A percentile compares a stretch with the other conserved stretches of the same genome.
Evolutionary conservation across 2,329 filamentous ascomycete species (phyloP).

Genomic region (Diaporthe sp.): DNA sequence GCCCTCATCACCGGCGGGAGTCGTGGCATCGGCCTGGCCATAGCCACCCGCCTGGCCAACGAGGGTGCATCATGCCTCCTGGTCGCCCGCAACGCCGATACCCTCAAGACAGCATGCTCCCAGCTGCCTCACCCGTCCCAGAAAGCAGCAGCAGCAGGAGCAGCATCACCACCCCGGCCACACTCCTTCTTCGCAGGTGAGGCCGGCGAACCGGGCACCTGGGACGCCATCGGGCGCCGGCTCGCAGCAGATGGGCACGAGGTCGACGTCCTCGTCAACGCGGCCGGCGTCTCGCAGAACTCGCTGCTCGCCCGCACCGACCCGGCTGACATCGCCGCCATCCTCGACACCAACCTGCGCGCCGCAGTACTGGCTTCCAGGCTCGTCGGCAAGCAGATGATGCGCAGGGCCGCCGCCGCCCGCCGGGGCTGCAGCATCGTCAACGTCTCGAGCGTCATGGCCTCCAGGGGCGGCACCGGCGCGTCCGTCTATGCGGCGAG

Average conservation of each 20-base stretch:
- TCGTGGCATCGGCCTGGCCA: conserved; percentile 77
- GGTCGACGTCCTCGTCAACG: conserved; percentile 80
- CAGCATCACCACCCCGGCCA: background rate
- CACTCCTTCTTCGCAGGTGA: conserved; percentile 44
- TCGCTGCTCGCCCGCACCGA: conserved; percentile 72
- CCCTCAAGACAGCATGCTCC: conserved; percentile 55
- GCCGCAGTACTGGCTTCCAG: conserved; percentile 75
- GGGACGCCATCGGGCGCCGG: conserved; percentile 39
- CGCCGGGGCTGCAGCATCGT: conserved; percentile 72
- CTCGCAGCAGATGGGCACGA: conserved; percentile 13
- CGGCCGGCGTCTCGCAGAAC: conserved; percentile 80
- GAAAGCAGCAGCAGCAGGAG: background rate
- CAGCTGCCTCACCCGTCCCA: conserved; percentile 49
- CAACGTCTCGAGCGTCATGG: conserved; percentile 85
- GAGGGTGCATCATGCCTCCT: conserved; percentile 74
- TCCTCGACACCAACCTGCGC: conserved; percentile 79
- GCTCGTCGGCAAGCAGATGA: conserved; percentile 63
- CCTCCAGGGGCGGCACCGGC: conserved; percentile 76
- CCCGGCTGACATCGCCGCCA: conserved; percentile 63
- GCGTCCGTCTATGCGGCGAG: conserved; percentile 81
- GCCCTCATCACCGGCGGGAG: conserved; percentile 79
- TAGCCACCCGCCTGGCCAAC: conserved; percentile 75
- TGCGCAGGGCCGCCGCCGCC: conserved; percentile 49
- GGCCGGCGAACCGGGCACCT: conserved; percentile 43
- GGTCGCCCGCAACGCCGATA: conserved; percentile 68